Percentiles rank a stretch among this genome's conserved stretches.
phyloP scores from a whole-genome alignment of 2,329 filamentous ascomycete genomes.

The Ilyonectria robusta region DNA sequence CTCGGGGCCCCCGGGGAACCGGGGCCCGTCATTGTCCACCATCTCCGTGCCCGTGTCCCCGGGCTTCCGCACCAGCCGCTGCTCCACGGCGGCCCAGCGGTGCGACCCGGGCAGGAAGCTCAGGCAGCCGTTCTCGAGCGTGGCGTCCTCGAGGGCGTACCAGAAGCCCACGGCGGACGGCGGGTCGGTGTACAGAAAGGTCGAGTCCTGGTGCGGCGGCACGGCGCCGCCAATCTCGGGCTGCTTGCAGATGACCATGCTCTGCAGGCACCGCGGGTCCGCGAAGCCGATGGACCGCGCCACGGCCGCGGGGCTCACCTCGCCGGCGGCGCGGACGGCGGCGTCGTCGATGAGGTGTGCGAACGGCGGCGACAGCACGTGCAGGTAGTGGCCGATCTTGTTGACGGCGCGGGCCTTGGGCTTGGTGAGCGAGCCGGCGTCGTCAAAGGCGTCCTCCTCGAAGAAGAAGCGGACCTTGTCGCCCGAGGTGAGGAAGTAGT shows the following conservation, averaged over 20 bases:
- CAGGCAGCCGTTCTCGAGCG: slow-evolving; percentile 87
- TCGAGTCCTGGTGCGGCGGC: slow-evolving; percentile 91
- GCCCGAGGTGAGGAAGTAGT: slow-evolving; percentile 91
- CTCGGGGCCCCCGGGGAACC: slow-evolving; percentile 70
- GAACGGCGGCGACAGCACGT: slow-evolving; percentile 78
- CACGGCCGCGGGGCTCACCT: slow-evolving; percentile 69
- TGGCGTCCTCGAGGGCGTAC: slow-evolving; percentile 96
- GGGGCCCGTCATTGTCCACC: slow-evolving; percentile 75
- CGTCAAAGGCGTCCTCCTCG: slow-evolving; percentile 90
- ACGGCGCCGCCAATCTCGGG: slow-evolving; percentile 95
- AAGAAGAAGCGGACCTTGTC: slow-evolving; percentile 98
- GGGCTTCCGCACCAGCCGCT: slow-evolving; percentile 80
- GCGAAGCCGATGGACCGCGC: slow-evolving; percentile 79
- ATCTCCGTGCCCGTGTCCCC: slow-evolving; percentile 75
- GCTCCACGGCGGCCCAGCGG: slow-evolving; percentile 76
- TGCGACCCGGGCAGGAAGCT: slow-evolving; percentile 90
- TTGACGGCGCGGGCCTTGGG: slow-evolving; percentile 91
- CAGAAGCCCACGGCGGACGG: slow-evolving; percentile 95
- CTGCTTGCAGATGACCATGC: slow-evolving; percentile 99
- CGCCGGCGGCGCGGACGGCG: slow-evolving; percentile 47
- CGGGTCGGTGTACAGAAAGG: slow-evolving; percentile 91
- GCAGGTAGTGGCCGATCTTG: slow-evolving; percentile 86
- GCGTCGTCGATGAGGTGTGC: slow-evolving; percentile 69
- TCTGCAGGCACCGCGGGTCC: slow-evolving; percentile 86
- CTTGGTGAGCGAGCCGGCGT: slow-evolving; percentile 75